Evolutionary conservation across 805 yeast genomes (phyloP), one percentile per base, ranked within the genome.

Genomic region (Nakazawaea ishiwadae): DNA sequence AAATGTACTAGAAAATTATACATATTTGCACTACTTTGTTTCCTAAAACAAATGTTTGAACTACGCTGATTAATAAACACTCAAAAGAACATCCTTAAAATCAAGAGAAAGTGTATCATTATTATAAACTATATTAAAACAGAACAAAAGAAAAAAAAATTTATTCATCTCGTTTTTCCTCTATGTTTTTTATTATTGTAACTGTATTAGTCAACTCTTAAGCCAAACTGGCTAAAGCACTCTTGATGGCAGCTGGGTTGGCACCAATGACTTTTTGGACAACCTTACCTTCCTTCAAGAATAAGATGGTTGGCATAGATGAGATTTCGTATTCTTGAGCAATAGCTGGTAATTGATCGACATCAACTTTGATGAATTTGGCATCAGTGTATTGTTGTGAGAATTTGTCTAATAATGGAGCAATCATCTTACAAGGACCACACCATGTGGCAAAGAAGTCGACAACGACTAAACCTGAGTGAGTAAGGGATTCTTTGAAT

Each of bases 381-480:
- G 83, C 87, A 41, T 69, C 65, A 21, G 80, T 49, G 77, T 81
- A 81, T 63, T 81, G 77, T 35, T 65, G 63, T 32, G 89, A 70
- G 58, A 90, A 82, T 64, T 84, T 83, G 60, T 90, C 96, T 54
- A 91, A 69, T 69, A 87, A 70, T 54, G 99, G 99, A 42, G 96
- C 90, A 67, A 93, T 84, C 80, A 86, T 86, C 77, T 91, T 93
- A 75, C 99, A 91, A 48, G 99, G 98, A 54, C 97, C 97, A 68
- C 99, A 91, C 97, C 98, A 93, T 48, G 90, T 80, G 55, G 98
- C 98, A 60, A 78, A 90, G 73, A 91, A 93, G 72, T 93, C 98
- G 53, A 93, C 87, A 53, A 93, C 90, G 53, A 88, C 90, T 59
- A 88, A 73, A 54, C 84, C 85, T 51, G 76, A 77, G 56, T 71